Evolutionary conservation across 2,329 filamentous ascomycete species (phyloP), one percentile per base, ranked within the genome.

Genomic region (Talaromyces sp.): DNA sequence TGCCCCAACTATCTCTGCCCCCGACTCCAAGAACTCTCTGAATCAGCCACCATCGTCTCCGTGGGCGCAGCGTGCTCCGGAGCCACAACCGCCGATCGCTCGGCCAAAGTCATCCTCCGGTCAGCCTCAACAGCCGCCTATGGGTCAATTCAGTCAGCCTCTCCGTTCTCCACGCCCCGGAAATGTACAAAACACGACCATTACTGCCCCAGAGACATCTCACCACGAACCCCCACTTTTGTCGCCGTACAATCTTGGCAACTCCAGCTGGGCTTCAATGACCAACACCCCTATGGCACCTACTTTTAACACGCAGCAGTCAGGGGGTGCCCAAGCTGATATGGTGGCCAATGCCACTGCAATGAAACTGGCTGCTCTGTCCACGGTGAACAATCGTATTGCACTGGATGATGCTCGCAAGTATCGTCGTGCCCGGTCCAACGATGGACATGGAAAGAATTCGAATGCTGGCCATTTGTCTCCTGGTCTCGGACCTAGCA

Each of bases 271-370:
- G 95, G 95, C 95, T 28, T 98, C 95, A 8, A 96, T 97, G 90
- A 89, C 96, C 66, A 98, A 96, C 79, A 99, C 95, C 2, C 95
- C 95, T 2, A 96, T 98, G 90, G 91, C 94, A 5, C 81, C 91
- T 47, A 94, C 88, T 67, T 99, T 98, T 76, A 89, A 84, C 65
- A 76, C 76, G 33, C 78, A 83, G 64, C 82, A 81, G 68, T 78
- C 78, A 44, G 78, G 82, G 16, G 82, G 81, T 65, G 88, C 85
- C 61, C 93, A 97, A 75, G 93, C 92, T 16, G 95, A 99, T 72
- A 98, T 98, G 94, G 90, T 99, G 62, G 95, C 95, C 63, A 99
- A 98, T 73, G 95, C 95, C 30, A 98, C 95, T 16, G 95, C 95
- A 27, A 99, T 99, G 95, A 99, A 99, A 77, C 85, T 99, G 57